Evolutionary conservation across 2,329 filamentous ascomycete genomes (phyloP).

Genomic region (Mycosphaerelloides madeirae): DNA sequence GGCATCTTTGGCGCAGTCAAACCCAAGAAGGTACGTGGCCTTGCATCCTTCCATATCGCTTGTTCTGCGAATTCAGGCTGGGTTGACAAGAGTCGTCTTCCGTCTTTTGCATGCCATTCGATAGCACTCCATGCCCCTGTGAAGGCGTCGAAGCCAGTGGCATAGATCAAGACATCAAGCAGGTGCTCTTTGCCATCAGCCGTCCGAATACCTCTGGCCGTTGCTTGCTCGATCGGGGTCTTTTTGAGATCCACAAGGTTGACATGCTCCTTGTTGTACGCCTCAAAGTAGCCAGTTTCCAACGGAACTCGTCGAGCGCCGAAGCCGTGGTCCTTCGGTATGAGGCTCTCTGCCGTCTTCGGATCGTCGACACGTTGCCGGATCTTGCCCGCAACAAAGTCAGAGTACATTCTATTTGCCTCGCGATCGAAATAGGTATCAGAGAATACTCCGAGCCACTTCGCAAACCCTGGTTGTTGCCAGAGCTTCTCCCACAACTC

Average conservation of each 20-base stretch:
- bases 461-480: constrained; percentile 9
- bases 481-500: constrained; percentile 10
- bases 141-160: constrained; percentile 38
- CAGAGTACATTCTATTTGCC: constrained; percentile 48
- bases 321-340: constrained; percentile 45
- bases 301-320: constrained; percentile 38
- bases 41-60: constrained; percentile 31
- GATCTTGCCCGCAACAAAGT: constrained; percentile 42
- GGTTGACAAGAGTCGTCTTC: constrained; percentile 33
- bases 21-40: constrained; percentile 37
- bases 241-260: constrained; percentile 25
- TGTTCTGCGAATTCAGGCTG: constrained; percentile 29
- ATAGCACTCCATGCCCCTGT: constrained; percentile 8
- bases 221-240: constrained; percentile 44
- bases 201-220: constrained; percentile 19
- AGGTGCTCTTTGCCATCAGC: constrained; percentile 20
- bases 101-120: constrained; percentile 29
- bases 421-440: constrained; percentile 43
- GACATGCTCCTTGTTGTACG: constrained; percentile 26
- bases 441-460: constrained; percentile 24
- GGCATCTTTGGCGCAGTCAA: constrained; percentile 38
- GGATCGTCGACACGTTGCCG: constrained; percentile 42
- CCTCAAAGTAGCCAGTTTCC: constrained; percentile 39
- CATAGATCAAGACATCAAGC: constrained; percentile 36
- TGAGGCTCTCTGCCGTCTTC: constrained; percentile 50